Conservation (phyloP, 2,329 filamentous ascomycete genomes). For the Alternaria triticimaculans region DNA sequence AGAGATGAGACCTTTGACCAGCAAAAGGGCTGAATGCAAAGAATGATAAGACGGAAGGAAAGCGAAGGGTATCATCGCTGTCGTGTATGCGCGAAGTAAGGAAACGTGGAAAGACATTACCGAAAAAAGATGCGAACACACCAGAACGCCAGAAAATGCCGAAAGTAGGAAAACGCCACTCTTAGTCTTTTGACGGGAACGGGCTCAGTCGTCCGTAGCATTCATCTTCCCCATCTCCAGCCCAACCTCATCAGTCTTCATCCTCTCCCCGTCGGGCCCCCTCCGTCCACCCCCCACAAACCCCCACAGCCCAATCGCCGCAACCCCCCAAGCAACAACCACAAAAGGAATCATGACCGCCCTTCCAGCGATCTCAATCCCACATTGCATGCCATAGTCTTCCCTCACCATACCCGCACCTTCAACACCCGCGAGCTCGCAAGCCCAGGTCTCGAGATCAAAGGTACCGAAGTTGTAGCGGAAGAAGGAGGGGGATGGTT, state of each 20-base stretch:
- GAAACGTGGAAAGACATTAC: not conserved
- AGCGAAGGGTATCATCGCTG: not conserved
- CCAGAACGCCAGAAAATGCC: not conserved
- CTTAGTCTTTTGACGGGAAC: no score
- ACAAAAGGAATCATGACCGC: slow-evolving; percentile 41
- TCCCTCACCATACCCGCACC: slow-evolving; percentile 34
- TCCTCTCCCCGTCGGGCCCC: slow-evolving; percentile 25
- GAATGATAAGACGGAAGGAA: not conserved
- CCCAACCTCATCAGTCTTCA: slow-evolving; percentile 38
- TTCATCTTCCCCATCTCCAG: slow-evolving; percentile 41
- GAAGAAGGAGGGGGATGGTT: slow-evolving; percentile 15
- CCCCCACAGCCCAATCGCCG: slow-evolving; percentile 28
- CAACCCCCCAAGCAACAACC: slow-evolving; percentile 26
- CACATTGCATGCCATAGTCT: slow-evolving; percentile 40
- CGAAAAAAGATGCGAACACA: not conserved
- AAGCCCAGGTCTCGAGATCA: slow-evolving; percentile 47
- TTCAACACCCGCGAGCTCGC: slow-evolving; percentile 32
- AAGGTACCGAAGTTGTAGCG: slow-evolving; percentile 45
- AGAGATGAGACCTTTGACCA: not conserved
- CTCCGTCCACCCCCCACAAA: slow-evolving; percentile 30
- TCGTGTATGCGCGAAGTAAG: not conserved
- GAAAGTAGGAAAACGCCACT: no score
- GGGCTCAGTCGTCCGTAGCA: slow-evolving; percentile 10
- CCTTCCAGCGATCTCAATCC: slow-evolving; percentile 37
- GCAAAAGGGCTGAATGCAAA: not conserved